phyloP scores from a whole-genome alignment of 75 land plant genomes.

The Selaginella moellendorffii region DNA sequence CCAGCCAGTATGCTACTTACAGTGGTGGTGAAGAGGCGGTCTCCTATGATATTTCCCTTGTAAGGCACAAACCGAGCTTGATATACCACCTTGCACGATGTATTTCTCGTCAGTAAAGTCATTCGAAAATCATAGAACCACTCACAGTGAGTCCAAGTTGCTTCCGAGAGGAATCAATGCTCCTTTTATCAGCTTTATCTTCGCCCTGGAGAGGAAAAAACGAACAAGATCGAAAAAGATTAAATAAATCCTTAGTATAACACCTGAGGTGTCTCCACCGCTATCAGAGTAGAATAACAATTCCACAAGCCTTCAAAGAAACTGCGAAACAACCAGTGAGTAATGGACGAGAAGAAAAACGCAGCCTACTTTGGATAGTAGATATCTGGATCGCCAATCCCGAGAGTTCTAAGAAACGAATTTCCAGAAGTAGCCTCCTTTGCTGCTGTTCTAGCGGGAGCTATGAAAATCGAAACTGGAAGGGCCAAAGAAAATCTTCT shows the following conservation, averaged over 20 bases:
- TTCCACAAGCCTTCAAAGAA: slow-evolving; percentile 27
- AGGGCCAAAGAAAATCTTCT: neutral
- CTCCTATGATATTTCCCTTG: slow-evolving; percentile 19
- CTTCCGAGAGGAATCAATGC: slow-evolving; percentile 30
- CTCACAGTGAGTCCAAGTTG: slow-evolving; percentile 30
- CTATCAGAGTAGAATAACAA: slow-evolving; percentile 26
- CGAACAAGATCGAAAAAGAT: neutral
- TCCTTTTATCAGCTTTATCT: slow-evolving; percentile 28
- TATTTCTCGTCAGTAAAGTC: too few relatives aligned
- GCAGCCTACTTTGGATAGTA: slow-evolving; percentile 24
- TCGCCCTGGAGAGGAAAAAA: slow-evolving; percentile 19
- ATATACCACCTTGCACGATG: slow-evolving; percentile 29
- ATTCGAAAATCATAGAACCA: too few relatives aligned
- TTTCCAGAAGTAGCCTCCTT: neutral
- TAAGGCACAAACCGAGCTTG: slow-evolving; percentile 25
- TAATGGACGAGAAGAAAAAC: neutral
- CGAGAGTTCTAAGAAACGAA: slow-evolving; percentile 20
- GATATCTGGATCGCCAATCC: slow-evolving; percentile 27
- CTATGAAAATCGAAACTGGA: neutral
- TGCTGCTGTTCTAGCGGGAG: neutral
- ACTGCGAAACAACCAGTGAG: slow-evolving; percentile 5
- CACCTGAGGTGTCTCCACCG: slow-evolving; percentile 30
- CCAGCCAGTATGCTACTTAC: slow-evolving; percentile 10
- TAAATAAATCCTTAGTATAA: neutral
- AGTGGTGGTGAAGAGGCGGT: slow-evolving; percentile 24